Base-by-base conservation (phyloP, 352 stramenopile species). In the Phytopythium montanum region DNA sequence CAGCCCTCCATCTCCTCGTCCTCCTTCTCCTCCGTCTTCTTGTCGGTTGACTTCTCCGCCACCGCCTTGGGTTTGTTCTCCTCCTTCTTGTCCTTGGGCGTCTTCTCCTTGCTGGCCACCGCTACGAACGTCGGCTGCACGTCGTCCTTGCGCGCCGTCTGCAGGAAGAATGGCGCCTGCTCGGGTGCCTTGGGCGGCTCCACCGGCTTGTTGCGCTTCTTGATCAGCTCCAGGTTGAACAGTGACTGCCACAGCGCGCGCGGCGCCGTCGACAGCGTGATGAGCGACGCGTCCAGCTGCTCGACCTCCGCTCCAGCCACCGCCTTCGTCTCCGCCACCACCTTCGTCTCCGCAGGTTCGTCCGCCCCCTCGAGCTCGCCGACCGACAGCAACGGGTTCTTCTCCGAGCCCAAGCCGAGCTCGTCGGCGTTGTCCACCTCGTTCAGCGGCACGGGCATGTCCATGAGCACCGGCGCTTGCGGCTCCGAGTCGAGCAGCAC, bases 121-220 rank as follows among this genome's bases (percentile, higher is more conserved):
- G 79, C 66, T 18, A 91, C 81, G 62, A 94, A 94, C 33, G 82
- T 90, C 21, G 85, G 82, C 53, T 91, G 69, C 5, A 92, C 82
- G 21, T 85, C 77, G 60, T 94, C 81, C 61, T 89, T 94, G 25
- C 85, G 78, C 21, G 83, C 73, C 52, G 90, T 98, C 66, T 97
- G 93, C 36, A 99, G 77, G 69, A 98, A 98, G 79, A 98, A 99
- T 41, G 96, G 96, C 39, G 96, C 96, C 56, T 92, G 83, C 49
- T 96, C 92, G 5, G 94, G 94, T 16, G 96, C 97, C 70, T 98
- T 97, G 0, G 94, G 94, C 18, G 96, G 83, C 60, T 98, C 92
- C 26, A 92, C 96, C 9, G 96, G 94, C 66, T 98, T 98, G 76
- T 99, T 99, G 26, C 96, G 79, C 69, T 97, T 88, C 66, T 98